Base-by-base conservation (phyloP, 208 protist genomes). In the Acanthamoeba culbertsoni region DNA sequence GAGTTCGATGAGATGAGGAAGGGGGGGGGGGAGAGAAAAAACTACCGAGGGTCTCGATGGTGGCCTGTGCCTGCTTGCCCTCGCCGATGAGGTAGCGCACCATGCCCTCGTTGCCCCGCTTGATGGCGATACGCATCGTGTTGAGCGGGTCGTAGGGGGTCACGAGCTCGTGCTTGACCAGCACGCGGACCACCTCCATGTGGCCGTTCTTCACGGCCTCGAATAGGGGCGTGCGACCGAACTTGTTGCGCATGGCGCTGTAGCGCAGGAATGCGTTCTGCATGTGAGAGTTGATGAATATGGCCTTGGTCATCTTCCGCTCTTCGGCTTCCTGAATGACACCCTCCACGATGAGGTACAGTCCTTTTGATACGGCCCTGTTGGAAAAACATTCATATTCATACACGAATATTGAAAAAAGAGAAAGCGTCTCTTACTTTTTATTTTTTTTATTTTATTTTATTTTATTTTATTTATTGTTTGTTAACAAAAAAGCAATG, bases 211-310 rank as follows among this genome's bases (percentile, higher is more conserved):
- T 79, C 40, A 79, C 68, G 5, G 68, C 68, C 40, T 53, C 42
- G 68, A 79, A 79, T 10, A 79, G 68, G 2, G 68, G 68, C 35
- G 68, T 79, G 40, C 48, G 43, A 5, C 68, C 68, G 20, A 79
- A 79, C 42, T 51, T 43, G 68, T 79, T 79, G 68, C 68, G 68
- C 68, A 79, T 79, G 68, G 68, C 68, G 68, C 68, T 79, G 68
- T 79, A 79, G 68, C 48, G 68, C 33, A 79, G 35, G 68, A 79
- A 79, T 1, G 68, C 68, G 68, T 51, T 79, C 40, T 42, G 68
- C 40, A 37, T 14, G 68, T 79, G 48, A 16, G 40, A 33, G 68
- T 79, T 79, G 68, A 79, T 79, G 68, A 79, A 79, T 23, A 79
- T 79, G 12, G 40, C 48, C 68, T 79, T 79, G 7, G 68, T 79